phyloP scores from a whole-genome alignment of 192 early-diverging fungal species.

The Geranomyces michiganensis region DNA sequence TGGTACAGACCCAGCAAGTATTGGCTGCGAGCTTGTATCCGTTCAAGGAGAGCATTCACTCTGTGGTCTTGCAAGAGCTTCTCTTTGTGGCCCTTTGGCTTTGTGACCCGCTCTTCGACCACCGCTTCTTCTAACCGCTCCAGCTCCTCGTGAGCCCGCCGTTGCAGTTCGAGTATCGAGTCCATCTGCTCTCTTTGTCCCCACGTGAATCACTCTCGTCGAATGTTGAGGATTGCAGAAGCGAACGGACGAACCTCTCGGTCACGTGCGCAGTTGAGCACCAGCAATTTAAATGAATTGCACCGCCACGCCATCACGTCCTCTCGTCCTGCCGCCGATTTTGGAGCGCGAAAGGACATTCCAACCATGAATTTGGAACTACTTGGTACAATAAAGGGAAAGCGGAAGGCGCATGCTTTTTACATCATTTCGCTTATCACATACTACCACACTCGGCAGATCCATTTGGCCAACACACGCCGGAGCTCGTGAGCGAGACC shows the following conservation, averaged over 20 bases:
- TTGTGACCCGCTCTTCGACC: constrained; percentile 74
- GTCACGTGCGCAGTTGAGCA: too few species aligned
- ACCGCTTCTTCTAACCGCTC: constrained; percentile 90
- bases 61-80: constrained; percentile 79
- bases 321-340: too few species aligned
- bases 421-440: neutral
- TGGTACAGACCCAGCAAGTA: constrained; percentile 66
- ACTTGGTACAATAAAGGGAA: neutral
- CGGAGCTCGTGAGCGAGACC: constrained; percentile 75
- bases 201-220: too few species aligned
- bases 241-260: too few species aligned
- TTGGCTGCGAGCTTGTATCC: constrained; percentile 69
- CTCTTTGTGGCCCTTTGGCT: constrained; percentile 81
- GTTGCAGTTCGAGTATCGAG: constrained; percentile 71
- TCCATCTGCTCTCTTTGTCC: too few species aligned
- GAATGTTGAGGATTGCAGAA: too few species aligned
- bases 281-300: too few species aligned
- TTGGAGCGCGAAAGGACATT: too few species aligned
- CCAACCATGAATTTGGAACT: constrained; percentile 21
- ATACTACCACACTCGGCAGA: too few species aligned
- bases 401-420: neutral
- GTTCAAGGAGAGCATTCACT: constrained; percentile 67
- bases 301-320: too few species aligned
- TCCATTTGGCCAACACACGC: constrained; percentile 43
- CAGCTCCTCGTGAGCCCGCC: constrained; percentile 83